A percentile compares a stretch with the other conserved stretches of the same genome.
phyloP scores from a whole-genome alignment of 2,329 filamentous ascomycete genomes.

The Elsinoe necatrix region DNA sequence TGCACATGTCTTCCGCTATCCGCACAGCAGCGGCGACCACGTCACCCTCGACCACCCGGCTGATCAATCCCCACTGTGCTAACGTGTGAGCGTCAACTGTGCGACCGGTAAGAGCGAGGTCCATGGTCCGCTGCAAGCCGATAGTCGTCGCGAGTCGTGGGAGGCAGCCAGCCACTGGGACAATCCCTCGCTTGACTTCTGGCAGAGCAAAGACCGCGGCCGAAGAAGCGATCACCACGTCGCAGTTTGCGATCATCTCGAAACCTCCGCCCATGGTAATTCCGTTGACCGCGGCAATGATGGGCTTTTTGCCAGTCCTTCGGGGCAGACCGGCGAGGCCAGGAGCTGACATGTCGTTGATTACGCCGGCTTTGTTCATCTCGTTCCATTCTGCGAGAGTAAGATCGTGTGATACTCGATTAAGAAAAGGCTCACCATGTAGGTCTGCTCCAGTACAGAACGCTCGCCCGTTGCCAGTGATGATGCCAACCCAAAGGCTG shows the following conservation, averaged over 20 bases:
- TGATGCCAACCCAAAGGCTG: slow-evolving; percentile 28
- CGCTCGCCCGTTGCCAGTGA: slow-evolving; percentile 46
- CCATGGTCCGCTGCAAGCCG: slow-evolving; percentile 42
- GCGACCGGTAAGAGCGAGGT: slow-evolving; percentile 43
- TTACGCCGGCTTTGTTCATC: slow-evolving; percentile 21
- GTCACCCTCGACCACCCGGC: slow-evolving; percentile 31
- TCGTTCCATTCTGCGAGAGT: slow-evolving; percentile 24
- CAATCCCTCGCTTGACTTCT: slow-evolving; percentile 48
- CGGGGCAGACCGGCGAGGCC: slow-evolving; percentile 51
- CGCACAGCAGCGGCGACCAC: slow-evolving; percentile 18
- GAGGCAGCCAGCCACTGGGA: slow-evolving; percentile 45
- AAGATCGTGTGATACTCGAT: not conserved
- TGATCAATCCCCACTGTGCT: slow-evolving; percentile 35
- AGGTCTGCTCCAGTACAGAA: slow-evolving; percentile 51
- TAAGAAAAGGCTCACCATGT: slow-evolving; percentile 35
- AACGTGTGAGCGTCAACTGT: slow-evolving; percentile 40
- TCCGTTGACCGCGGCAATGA: slow-evolving; percentile 53
- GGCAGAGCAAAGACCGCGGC: slow-evolving; percentile 46
- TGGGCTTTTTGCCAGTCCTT: slow-evolving; percentile 51
- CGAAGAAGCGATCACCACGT: slow-evolving; percentile 46
- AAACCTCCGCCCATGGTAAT: slow-evolving; percentile 50
- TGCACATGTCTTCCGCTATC: slow-evolving; percentile 20
- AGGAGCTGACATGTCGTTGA: slow-evolving; percentile 25
- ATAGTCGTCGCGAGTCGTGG: slow-evolving; percentile 43
- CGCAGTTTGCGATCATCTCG: slow-evolving; percentile 50